Evolutionary conservation across 495 filamentous ascomycete species (phyloP), one percentile per base, ranked within the genome.

Genomic region (Haplographium delicatum): DNA sequence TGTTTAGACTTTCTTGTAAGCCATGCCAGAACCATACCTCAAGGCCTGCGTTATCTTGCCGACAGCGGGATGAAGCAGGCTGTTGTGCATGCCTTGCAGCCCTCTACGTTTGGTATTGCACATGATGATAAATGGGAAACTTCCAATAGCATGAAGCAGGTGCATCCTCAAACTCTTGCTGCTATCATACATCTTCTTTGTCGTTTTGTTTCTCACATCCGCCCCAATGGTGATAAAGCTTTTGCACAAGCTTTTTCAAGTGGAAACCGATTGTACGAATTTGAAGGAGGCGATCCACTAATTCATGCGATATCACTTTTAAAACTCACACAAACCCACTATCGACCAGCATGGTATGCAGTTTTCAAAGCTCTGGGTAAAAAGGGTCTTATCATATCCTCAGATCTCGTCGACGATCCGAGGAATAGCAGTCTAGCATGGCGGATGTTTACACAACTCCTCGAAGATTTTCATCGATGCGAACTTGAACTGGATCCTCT

Each of bases 341-440:
- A 48, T 35, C 43, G 54, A 23, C 55, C 57, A 9, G 55, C 64
- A 3, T 66, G 64, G 64, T 63, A 55, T 28, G 30, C 51, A 1
- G 40, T 64, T 3, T 61, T 66, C 23, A 57, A 57, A 15, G 59
- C 63, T 15, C 51, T 74, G 23, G 54, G 59, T 8, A 44, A 50
- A 26, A 44, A 52, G 5, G 56, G 64, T 27, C 33, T 65, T 5
- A 45, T 59, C 8, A 40, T 59, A 5, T 44, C 42, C 25, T 43
- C 54, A 27, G 48, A 48, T 28, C 43, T 54, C 23, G 28, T 60
- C 5, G 53, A 54, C 4, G 54, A 59, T 45, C 56, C 59, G 24
- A 54, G 61, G 20, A 65, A 71, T 37, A 59, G 64, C 39, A 50
- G 70, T 30, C 41, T 72, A 33, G 61, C 65, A n/a, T 78, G 75